Evolutionary conservation across 179 eudicot species (phyloP), one percentile per base, ranked within the genome.

Genomic region (Beta macrorhiza): DNA sequence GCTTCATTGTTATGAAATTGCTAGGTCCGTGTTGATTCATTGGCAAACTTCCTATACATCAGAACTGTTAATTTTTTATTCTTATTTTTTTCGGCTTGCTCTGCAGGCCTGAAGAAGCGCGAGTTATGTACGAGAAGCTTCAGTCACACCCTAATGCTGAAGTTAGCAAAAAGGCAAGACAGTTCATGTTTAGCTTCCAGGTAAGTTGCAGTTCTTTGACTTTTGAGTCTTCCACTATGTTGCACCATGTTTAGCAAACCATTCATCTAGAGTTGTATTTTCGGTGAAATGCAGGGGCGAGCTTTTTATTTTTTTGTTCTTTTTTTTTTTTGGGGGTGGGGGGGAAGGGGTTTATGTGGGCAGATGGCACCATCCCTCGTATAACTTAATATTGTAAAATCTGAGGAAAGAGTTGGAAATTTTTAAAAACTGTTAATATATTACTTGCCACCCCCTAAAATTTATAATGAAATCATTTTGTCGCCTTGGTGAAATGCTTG

Each of bases 41-140:
- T 65, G 45, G 78, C 55, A 55, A 4, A 37, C 22, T 67, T 59
- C 25, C 25, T 29, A 59, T 19, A 13, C 32, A 25, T 80, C 15
- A 52, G 14, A 13, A 20, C 5, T n/a, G 7, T 65, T 29, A 5
- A 25, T 25, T 44, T 17, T 12, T 68, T 45, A 10, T 65, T n/a
- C 11, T 51, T 61, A n/a, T 12, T 1, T 58, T 67, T 37, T 61
- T 22, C 37, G 67, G 69, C 69, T 78, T 81, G 47, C 4, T 79
- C 73, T 82, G 82, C 89, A 94, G 97, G 93, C 7, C 89, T 44
- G 91, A 86, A 56, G 89, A 93, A 78, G 98, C 98, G 62, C 94
- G 89, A 74, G 71, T 11, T 12, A 92, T 93, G 97, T 95, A 95
- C 80, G 96, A 92, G 88, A 95, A 85, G 83, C 97, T 95, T 77